Conservation (phyloP, 1,139 yeast genomes). For the Candida sp. region DNA sequence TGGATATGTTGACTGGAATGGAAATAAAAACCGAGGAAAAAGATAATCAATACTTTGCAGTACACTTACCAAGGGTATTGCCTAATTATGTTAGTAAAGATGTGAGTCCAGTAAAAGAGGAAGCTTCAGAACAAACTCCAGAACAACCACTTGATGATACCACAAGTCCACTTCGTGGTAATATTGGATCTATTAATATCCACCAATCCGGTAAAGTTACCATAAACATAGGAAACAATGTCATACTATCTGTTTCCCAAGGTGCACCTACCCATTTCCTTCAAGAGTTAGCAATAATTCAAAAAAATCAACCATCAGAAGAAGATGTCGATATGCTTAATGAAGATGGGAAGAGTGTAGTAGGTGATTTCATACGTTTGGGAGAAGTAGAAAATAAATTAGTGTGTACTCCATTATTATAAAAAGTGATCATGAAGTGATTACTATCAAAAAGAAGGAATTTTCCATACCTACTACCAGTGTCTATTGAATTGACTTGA, state of each 20-base stretch:
- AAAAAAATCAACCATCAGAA: constrained; percentile 16
- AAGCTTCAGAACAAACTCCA: constrained; percentile 6
- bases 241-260: constrained; percentile 62
- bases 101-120: constrained; percentile 9
- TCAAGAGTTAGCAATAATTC: constrained; percentile 71
- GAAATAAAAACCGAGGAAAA: constrained; percentile 2
- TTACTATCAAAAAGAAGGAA: no score
- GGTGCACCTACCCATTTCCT: constrained; percentile 75
- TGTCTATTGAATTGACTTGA: background rate
- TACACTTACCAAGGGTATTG: constrained; percentile 70
- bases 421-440: background rate
- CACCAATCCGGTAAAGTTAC: constrained; percentile 82
- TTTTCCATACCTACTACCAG: no score
- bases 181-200: constrained; percentile 66
- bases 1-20: constrained; percentile 20
- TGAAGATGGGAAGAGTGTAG: constrained; percentile 35
- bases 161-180: constrained; percentile 43
- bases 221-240: constrained; percentile 65
- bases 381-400: constrained; percentile 63
- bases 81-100: constrained; percentile 45
- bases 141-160: constrained; percentile 10
- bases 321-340: constrained; percentile 27
- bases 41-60: constrained; percentile 38
- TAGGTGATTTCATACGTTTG: constrained; percentile 48
- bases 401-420: constrained; percentile 44